Evolutionary conservation across 2,329 filamentous ascomycete species (phyloP).

Genomic region (Cryphonectria japonica): DNA sequence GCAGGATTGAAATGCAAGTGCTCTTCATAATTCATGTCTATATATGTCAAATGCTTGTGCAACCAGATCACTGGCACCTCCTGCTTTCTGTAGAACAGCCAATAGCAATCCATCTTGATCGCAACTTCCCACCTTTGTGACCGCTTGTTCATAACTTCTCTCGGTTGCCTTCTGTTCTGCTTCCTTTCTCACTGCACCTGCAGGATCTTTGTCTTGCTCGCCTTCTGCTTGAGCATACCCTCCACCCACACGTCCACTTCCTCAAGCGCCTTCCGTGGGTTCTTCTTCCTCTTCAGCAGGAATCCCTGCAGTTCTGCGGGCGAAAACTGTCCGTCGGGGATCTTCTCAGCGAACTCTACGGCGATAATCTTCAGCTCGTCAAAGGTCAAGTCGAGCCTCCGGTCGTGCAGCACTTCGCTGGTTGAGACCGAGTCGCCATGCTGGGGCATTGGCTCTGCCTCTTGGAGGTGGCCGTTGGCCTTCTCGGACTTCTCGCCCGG

Average conservation of each 20-base stretch:
- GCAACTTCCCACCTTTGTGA: neutral
- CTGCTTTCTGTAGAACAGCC: neutral
- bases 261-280: conserved; percentile 56
- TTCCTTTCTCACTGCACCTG: conserved; percentile 47
- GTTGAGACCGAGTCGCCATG: neutral
- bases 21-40: neutral
- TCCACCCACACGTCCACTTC: conserved; percentile 60
- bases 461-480: conserved; percentile 7
- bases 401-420: conserved; percentile 26
- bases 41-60: neutral
- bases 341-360: conserved; percentile 52
- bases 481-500: conserved; percentile 9
- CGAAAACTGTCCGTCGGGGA: conserved; percentile 57
- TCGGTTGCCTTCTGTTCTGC: neutral
- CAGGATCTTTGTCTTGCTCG: conserved; percentile 50
- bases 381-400: conserved; percentile 36
- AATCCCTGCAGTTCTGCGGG: conserved; percentile 70
- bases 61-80: neutral
- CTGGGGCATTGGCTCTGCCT: neutral
- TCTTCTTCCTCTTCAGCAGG: conserved; percentile 64
- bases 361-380: conserved; percentile 52
- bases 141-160: neutral
- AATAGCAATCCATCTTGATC: neutral
- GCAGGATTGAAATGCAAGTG: neutral
- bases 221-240: conserved; percentile 55